These are phyloP conservation scores for Apiospora aurea DNA, from an alignment of 2,329 filamentous ascomycete genomes.

Conservation along the genomic window DNA sequence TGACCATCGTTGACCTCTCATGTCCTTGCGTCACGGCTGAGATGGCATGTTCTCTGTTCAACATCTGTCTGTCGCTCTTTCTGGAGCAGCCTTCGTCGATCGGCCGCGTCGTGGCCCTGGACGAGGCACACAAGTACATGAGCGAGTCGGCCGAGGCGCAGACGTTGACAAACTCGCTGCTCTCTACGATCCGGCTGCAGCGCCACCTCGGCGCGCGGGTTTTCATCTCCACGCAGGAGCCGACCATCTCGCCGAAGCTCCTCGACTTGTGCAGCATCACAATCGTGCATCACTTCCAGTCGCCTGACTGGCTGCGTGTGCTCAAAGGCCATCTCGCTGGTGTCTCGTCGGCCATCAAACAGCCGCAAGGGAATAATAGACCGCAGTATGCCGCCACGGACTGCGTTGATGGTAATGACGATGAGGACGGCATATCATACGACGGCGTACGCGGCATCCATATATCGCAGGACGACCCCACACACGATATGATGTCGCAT, in stretches of 20 bases:
- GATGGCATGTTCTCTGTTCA: conserved; percentile 75
- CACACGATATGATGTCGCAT: conserved; percentile 47
- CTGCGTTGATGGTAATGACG: not conserved
- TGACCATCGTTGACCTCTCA: conserved; percentile 76
- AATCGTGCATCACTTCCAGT: conserved; percentile 75
- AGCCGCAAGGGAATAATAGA: conserved; percentile 24
- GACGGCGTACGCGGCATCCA: conserved; percentile 28
- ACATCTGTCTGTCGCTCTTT: conserved; percentile 73
- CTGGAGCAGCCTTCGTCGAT: conserved; percentile 57
- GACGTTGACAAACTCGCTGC: conserved; percentile 66
- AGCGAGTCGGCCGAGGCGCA: conserved; percentile 60
- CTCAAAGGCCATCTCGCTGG: conserved; percentile 56
- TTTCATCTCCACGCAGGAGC: conserved; percentile 80
- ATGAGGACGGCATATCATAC: conserved; percentile 34
- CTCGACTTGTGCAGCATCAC: conserved; percentile 77
- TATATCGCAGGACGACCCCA: conserved; percentile 28
- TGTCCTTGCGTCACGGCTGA: conserved; percentile 73
- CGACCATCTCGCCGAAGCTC: conserved; percentile 71
- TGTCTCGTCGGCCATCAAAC: conserved; percentile 33
- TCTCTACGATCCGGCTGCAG: conserved; percentile 72
- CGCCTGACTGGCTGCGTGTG: conserved; percentile 65
- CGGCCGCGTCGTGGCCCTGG: conserved; percentile 71
- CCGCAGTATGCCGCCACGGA: not conserved
- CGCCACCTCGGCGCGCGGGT: conserved; percentile 72
- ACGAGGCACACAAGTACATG: conserved; percentile 84